A percentile compares a stretch with the other conserved stretches of the same genome.
Evolutionary conservation across 176 grass and related monocot species (phyloP).

Genomic region (Phragmites australis): DNA sequence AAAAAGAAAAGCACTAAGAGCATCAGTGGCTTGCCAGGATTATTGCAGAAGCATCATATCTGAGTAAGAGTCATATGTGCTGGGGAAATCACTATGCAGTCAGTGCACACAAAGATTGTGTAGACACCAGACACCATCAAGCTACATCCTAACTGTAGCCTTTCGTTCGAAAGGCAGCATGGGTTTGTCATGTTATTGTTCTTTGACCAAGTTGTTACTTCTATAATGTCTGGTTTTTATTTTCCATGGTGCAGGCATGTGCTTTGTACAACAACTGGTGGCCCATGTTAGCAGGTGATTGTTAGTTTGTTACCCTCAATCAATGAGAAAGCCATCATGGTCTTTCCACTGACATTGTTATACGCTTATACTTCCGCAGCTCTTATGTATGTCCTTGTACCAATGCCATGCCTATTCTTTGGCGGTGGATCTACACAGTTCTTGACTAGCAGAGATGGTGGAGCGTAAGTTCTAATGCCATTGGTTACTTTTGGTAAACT

Average conservation of each 20-base stretch:
- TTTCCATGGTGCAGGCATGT: slow-evolving; percentile 67
- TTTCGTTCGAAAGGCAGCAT: not conserved
- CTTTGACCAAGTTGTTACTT: not conserved
- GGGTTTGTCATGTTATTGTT: not conserved
- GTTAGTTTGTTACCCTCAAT: slow-evolving; percentile 11
- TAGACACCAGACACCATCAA: not conserved
- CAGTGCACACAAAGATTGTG: not conserved
- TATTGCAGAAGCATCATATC: slow-evolving; percentile 1
- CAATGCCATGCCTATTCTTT: slow-evolving; percentile 97
- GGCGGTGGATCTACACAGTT: slow-evolving; percentile 90
- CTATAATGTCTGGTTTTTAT: not conserved
- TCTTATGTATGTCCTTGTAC: slow-evolving; percentile 93
- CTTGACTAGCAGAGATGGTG: slow-evolving; percentile 86
- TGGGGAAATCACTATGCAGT: not conserved
- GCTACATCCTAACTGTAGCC: not conserved
- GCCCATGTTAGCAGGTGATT: slow-evolving; percentile 98
- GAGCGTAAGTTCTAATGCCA: slow-evolving; percentile 57
- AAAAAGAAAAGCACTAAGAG: not conserved
- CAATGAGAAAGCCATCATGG: not conserved
- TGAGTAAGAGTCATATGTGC: not conserved
- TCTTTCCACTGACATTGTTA: slow-evolving; percentile 37
- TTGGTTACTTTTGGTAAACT: slow-evolving; percentile 5
- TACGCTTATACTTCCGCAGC: slow-evolving; percentile 43
- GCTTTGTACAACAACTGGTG: slow-evolving; percentile 99
- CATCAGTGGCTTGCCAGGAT: not conserved